Conservation (phyloP, 768 basidiomycete genomes). For the Suillus brevipes region DNA sequence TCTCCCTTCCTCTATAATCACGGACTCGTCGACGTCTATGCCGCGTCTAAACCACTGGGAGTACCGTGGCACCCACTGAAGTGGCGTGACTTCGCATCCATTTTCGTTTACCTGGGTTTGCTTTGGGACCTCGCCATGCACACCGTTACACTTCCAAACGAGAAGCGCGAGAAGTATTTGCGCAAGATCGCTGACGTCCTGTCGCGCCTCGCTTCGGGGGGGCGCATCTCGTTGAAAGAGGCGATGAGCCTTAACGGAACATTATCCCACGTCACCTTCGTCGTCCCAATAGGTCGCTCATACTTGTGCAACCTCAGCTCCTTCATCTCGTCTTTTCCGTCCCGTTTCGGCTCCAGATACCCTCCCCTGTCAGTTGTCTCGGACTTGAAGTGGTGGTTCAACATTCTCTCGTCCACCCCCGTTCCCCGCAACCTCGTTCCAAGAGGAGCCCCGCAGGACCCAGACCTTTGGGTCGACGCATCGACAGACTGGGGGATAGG, state of each 20-base stretch:
- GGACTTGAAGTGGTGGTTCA: background rate
- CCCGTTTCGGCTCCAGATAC: too few species aligned
- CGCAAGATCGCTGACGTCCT: background rate
- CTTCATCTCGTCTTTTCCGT: background rate
- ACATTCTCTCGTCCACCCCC: fast-evolving
- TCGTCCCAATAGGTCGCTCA: background rate
- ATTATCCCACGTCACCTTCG: background rate
- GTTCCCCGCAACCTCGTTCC: too few species aligned
- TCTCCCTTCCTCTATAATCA: too few species aligned
- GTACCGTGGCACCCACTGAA: too few species aligned
- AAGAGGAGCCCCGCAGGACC: background rate
- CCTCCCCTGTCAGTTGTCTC: background rate
- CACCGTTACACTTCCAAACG: too few species aligned
- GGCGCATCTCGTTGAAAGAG: background rate
- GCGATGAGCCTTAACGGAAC: background rate
- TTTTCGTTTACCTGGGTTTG: too few species aligned
- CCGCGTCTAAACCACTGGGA: too few species aligned
- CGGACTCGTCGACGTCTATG: too few species aligned
- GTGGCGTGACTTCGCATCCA: too few species aligned
- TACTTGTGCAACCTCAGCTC: too few species aligned
- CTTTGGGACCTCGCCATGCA: too few species aligned
- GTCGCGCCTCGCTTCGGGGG: background rate
- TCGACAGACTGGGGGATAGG: background rate
- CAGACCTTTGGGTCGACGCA: background rate
- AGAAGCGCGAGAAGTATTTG: background rate